Base-by-base conservation (phyloP, 495 filamentous ascomycete species). In the Lepidopterella palustris region DNA sequence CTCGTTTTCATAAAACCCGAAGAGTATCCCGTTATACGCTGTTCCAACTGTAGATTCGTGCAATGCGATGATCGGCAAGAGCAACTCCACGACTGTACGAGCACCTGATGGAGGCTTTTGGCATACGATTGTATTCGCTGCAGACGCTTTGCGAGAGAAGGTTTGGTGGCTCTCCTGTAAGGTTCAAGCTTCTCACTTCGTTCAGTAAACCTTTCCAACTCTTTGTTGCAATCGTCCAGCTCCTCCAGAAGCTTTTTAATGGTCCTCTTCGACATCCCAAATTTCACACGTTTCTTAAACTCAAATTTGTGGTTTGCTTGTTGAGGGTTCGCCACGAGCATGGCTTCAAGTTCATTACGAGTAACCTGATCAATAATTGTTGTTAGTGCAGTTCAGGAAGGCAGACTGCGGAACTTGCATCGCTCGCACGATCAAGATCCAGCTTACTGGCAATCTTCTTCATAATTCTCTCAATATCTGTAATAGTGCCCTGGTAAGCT, bases 211-310 rank as follows among this genome's bases (percentile, higher is more conserved):
- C 65, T 62, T 39, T 68, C 65, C 28, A 68, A 32, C 29, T 68
- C 61, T 52, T 68, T 68, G 50, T 64, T 64, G 54, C 62, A 68
- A 24, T 64, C 61, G 49, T 61, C 61, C 21, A 68, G 51, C 45
- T 68, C 58, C 28, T 62, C 61, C 15, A 68, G 45, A 5, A 68
- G 49, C 4, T 10, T 56, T 39, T 67, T 67, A 60, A 67, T 67
- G 15, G 45, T 58, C 40, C 61, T 63, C 53, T 67, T 67, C 35
- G 25, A 57, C 64, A 67, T 67, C 13, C 65, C 65, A 42, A 68
- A 68, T 5, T 42, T 27, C 10, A 68, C 51, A 1, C 65, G 53
- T 57, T 68, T 68, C 54, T 42, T 51, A 11, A 64, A 64, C 26
- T 68, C 61, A 25, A 61, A 68, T 32, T 64, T 64, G 53, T 61